Conservation (phyloP, 2,329 filamentous ascomycete genomes). For the Fusarium oxysporum region DNA sequence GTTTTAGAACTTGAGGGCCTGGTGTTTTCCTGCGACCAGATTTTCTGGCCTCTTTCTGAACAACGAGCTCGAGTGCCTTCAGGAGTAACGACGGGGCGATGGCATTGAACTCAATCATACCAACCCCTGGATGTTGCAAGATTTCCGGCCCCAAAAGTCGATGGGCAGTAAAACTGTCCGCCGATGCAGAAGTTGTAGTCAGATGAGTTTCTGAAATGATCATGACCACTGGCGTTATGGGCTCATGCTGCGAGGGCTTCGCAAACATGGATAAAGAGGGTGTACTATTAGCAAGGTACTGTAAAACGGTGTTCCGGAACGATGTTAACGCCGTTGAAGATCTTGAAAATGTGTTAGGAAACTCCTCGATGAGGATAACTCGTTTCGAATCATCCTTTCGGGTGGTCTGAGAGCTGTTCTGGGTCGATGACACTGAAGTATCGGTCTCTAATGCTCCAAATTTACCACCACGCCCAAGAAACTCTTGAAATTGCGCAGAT, state of each 20-base stretch:
- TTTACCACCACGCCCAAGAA: constrained; percentile 82
- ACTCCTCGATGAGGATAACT: constrained; percentile 83
- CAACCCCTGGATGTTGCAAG: constrained; percentile 80
- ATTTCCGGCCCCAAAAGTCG: constrained; percentile 89
- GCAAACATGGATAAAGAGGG: constrained; percentile 64
- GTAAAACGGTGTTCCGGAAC: constrained; percentile 80
- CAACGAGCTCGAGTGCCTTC: constrained; percentile 84
- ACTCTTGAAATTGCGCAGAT: constrained; percentile 90
- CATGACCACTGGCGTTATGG: constrained; percentile 81
- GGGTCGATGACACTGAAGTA: constrained; percentile 44
- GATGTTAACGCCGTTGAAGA: constrained; percentile 73
- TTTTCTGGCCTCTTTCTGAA: constrained; percentile 85
- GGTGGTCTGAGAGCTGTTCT: constrained; percentile 33
- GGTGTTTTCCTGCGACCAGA: constrained; percentile 81
- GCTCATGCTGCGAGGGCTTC: constrained; percentile 55
- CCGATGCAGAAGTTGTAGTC: constrained; percentile 84
- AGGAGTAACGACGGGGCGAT: constrained; percentile 87
- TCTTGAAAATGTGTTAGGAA: constrained; percentile 78
- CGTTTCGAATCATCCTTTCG: constrained; percentile 52
- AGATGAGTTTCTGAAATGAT: constrained; percentile 91
- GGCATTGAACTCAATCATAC: constrained; percentile 90
- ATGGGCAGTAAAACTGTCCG: constrained; percentile 94
- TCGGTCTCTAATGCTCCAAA: constrained; percentile 76
- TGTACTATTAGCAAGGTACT: constrained; percentile 77
- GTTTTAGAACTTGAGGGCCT: constrained; percentile 81